Conservation (phyloP, 768 basidiomycete genomes). For the Termitomyces titanicus region DNA sequence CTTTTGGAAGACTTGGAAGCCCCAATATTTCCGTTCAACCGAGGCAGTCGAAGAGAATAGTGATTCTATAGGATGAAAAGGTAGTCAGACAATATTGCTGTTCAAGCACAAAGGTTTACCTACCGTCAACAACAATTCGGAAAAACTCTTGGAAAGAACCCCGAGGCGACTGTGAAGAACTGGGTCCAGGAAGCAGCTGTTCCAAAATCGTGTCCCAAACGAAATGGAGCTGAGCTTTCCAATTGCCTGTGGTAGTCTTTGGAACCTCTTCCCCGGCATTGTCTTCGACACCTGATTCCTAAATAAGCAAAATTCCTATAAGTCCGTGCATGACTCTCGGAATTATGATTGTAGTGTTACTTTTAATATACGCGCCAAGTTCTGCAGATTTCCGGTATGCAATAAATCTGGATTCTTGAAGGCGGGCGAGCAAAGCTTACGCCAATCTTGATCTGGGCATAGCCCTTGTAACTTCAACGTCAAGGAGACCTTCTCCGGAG, state of each 20-base stretch:
- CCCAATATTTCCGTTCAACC: slow-evolving; percentile 89
- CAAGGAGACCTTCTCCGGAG: slow-evolving; percentile 85
- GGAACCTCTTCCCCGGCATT: slow-evolving; percentile 44
- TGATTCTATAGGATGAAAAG: slow-evolving; percentile 53
- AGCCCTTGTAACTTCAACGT: slow-evolving; percentile 64
- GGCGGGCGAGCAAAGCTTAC: slow-evolving; percentile 54
- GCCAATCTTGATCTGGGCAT: slow-evolving; percentile 66
- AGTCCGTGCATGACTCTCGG: slow-evolving; percentile 1
- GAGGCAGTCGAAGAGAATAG: slow-evolving; percentile 84
- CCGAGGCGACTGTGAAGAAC: slow-evolving; percentile 33
- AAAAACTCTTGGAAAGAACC: slow-evolving; percentile 90
- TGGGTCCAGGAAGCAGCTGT: slow-evolving; percentile 54
- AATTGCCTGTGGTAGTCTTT: slow-evolving; percentile 52
- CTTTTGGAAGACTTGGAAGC: slow-evolving; percentile 88
- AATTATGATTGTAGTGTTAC: slow-evolving; percentile 33
- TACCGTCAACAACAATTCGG: slow-evolving; percentile 87
- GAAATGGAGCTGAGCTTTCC: slow-evolving; percentile 92
- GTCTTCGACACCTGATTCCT: slow-evolving; percentile 61
- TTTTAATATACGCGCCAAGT: slow-evolving; percentile 77
- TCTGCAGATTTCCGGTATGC: slow-evolving; percentile 63
- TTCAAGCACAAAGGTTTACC: slow-evolving; percentile 16
- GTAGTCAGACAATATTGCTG: background rate
- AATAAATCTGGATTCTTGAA: slow-evolving; percentile 78
- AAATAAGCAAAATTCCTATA: slow-evolving; percentile 6
- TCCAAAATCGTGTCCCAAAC: slow-evolving; percentile 87